Percentiles rank a stretch among this genome's conserved stretches.
These are phyloP conservation scores for Plasmodium berghei DNA, from an alignment of 169 alveolate genomes.

Conservation along the genomic window DNA sequence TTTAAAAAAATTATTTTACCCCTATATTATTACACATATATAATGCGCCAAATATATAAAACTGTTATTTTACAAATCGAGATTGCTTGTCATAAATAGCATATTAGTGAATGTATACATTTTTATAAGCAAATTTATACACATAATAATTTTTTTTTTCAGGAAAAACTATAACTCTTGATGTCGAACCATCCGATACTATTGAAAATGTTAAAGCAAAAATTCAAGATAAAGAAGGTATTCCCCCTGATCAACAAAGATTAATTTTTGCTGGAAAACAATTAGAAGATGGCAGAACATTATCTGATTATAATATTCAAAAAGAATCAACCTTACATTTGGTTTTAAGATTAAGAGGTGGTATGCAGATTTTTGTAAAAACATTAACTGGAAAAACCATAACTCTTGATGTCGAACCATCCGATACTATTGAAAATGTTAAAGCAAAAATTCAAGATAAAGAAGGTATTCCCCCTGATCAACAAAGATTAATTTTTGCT, in stretches of 20 bases:
- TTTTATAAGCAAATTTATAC: conserved; percentile 68
- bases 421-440: conserved; percentile 97
- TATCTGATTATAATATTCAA: conserved; percentile 98
- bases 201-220: conserved; percentile 98
- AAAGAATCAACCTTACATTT: conserved; percentile 98
- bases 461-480: conserved; percentile 99
- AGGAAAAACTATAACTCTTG: conserved; percentile 95
- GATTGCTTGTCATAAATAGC: not conserved
- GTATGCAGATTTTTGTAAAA: conserved; percentile 87
- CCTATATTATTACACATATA: not conserved
- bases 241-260: conserved; percentile 99
- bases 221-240: conserved; percentile 98
- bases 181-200: conserved; percentile 97
- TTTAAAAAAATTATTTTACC: not conserved
- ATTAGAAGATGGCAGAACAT: conserved; percentile 99
- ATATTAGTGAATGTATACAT: conserved; percentile 72
- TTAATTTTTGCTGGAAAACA: conserved; percentile 99
- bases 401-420: conserved; percentile 96
- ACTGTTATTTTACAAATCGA: conserved; percentile 78
- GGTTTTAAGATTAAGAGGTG: conserved; percentile 87
- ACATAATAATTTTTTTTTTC: conserved; percentile 2
- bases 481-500: conserved; percentile 98
- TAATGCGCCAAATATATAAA: not conserved
- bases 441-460: conserved; percentile 98
- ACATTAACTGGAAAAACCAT: conserved; percentile 91